phyloP scores from a whole-genome alignment of 108 stramenopile species.

The Fragilariopsis cylindrus region DNA sequence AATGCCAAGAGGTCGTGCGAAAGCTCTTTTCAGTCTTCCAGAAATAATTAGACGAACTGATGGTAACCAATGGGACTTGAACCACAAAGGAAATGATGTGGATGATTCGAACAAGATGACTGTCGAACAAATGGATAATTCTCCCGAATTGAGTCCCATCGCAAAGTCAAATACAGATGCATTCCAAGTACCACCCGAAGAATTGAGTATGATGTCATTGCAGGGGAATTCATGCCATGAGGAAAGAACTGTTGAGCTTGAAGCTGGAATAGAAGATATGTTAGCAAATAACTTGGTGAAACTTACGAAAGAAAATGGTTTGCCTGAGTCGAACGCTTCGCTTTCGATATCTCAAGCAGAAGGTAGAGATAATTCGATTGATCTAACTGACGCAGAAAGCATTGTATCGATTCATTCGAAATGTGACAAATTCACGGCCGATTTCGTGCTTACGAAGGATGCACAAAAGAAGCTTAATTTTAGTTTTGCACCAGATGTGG shows the following conservation, averaged over 20 bases:
- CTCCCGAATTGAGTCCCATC: constrained; percentile 51
- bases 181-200: neutral
- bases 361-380: constrained; percentile 18
- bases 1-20: constrained; percentile 56
- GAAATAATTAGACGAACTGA: neutral
- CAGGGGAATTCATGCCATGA: constrained; percentile 12
- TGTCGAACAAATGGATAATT: constrained; percentile 35
- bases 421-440: constrained; percentile 24
- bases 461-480: constrained; percentile 36
- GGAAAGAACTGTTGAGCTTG: constrained; percentile 41
- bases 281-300: constrained; percentile 24
- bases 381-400: constrained; percentile 39
- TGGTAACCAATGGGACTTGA: neutral
- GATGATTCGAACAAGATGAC: constrained; percentile 58
- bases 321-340: neutral
- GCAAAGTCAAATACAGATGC: constrained; percentile 25
- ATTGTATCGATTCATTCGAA: constrained; percentile 34
- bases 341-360: neutral
- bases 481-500: neutral
- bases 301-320: neutral
- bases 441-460: constrained; percentile 27
- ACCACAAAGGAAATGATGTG: constrained; percentile 31
- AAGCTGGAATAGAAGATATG: constrained; percentile 28
- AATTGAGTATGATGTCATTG: neutral
- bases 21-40: constrained; percentile 57